Evolutionary conservation across 2,329 filamentous ascomycete genomes (phyloP), one percentile per base, ranked within the genome.

Genomic region (Trichoderma hamatum): DNA sequence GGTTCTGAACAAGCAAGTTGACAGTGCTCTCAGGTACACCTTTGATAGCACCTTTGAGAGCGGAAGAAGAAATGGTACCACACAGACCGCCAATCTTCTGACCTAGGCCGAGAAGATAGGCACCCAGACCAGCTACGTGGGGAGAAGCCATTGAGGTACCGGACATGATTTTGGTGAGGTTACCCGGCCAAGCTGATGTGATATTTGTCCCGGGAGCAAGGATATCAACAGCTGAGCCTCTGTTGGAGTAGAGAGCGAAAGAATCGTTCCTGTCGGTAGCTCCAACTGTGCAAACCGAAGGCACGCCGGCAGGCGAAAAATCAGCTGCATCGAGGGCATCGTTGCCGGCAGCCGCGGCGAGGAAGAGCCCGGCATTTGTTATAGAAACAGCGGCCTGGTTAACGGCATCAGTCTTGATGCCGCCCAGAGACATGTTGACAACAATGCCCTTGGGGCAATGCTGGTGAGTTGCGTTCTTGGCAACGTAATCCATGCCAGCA

Each of bases 121-220:
- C 77, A 49, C 70, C 86, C 28, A 91, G 80, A 30, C 89, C 89
- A 36, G 84, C 82, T 70, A 90, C 81, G 75, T 90, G 88, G 1
- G 89, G 89, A 3, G 82, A 79, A 4, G 88, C 86, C 88, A 90
- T 90, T n/a, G 84, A 88, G 13, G 89, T 91, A 43, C 89, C 89
- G 16, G 82, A 85, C 74, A 89, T 82, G 58, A 75, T 81, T 66
- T 77, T 83, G 56, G 84, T 82, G 19, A 75, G 78, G 69, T 75
- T 80, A 75, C 77, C 74, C 68, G 81, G 79, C 83, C 83, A 88
- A 6, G 87, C 76, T 55, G 82, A 85, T 5, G 83, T 75, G 66
- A 87, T 77, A 69, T 71, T 72, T 52, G 78, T 76, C 24, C 86
- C 86, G 2, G 86, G 84, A 5, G 81, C 86, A 64, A 85, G 85